phyloP scores from a whole-genome alignment of 164 flowering plant genomes.

The Hamamelis virginiana region DNA sequence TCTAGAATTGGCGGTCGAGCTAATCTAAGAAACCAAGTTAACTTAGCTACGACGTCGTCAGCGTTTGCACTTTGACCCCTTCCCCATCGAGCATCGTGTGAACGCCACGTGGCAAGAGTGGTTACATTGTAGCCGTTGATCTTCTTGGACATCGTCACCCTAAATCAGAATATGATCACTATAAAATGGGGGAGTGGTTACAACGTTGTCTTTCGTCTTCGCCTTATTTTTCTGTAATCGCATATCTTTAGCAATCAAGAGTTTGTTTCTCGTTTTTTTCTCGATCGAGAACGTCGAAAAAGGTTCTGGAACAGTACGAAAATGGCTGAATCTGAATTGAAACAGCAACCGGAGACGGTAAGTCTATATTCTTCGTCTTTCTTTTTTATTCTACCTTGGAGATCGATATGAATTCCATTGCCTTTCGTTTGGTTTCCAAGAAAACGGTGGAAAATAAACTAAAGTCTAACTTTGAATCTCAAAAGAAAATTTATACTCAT shows the following conservation, averaged over 20 bases:
- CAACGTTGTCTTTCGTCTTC: neutral
- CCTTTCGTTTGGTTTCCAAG: neutral
- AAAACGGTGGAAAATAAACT: neutral
- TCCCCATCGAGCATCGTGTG: neutral
- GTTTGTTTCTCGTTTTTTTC: neutral
- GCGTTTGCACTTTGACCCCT: neutral
- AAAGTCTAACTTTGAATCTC: no score
- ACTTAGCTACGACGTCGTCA: neutral
- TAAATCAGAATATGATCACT: neutral
- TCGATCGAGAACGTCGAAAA: constrained; percentile 14
- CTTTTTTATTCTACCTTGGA: no score
- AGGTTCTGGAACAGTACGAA: neutral
- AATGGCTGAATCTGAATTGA: constrained; percentile 30
- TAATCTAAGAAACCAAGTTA: no score
- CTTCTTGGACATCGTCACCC: neutral
- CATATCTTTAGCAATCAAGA: neutral
- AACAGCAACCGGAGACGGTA: constrained; percentile 27
- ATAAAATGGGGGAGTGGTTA: constrained; percentile 9
- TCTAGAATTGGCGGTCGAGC: constrained; percentile 3
- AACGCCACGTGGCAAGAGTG: constrained; percentile 3
- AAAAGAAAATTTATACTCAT: no score
- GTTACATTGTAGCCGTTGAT: neutral
- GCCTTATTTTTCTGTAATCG: neutral
- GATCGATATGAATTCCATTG: neutral
- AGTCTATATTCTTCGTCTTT: neutral